These are phyloP conservation scores for Paramyrothecium roridum DNA, from an alignment of 2,329 filamentous ascomycete genomes.

Conservation along the genomic window DNA sequence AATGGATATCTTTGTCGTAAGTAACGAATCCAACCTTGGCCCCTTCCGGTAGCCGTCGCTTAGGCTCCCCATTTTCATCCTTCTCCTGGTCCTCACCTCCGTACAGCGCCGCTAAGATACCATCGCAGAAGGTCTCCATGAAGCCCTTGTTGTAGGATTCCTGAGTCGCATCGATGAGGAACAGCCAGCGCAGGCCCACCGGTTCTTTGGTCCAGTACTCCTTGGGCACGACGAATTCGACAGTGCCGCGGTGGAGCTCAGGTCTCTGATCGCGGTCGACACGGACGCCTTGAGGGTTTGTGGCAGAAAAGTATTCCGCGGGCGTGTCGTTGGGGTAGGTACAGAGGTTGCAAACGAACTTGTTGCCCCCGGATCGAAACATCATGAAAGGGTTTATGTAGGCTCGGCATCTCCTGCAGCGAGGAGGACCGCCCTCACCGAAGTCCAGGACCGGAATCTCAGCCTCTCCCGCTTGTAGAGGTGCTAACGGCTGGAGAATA, in stretches of 20 bases:
- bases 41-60: conserved; percentile 66
- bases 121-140: conserved; percentile 84
- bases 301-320: conserved; percentile 88
- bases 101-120: conserved; percentile 82
- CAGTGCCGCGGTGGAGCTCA: conserved; percentile 85
- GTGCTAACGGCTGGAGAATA: conserved; percentile 82
- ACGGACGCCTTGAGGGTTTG: conserved; percentile 79
- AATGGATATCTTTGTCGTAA: conserved; percentile 95
- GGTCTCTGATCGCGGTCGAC: conserved; percentile 86
- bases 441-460: conserved; percentile 93
- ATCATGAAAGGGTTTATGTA: conserved; percentile 99
- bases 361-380: conserved; percentile 89
- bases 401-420: conserved; percentile 87
- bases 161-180: conserved; percentile 89
- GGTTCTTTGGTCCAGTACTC: conserved; percentile 98
- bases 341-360: conserved; percentile 97
- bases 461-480: conserved; percentile 77
- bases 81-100: conserved; percentile 54
- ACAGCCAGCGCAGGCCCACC: conserved; percentile 82
- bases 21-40: conserved; percentile 93
- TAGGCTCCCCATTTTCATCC: conserved; percentile 49
- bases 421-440: conserved; percentile 82
- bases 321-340: conserved; percentile 94
- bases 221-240: conserved; percentile 95
- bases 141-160: conserved; percentile 90